phyloP scores from a whole-genome alignment of 2,329 filamentous ascomycete species.

The Monilinia vaccinii-corymbosi region DNA sequence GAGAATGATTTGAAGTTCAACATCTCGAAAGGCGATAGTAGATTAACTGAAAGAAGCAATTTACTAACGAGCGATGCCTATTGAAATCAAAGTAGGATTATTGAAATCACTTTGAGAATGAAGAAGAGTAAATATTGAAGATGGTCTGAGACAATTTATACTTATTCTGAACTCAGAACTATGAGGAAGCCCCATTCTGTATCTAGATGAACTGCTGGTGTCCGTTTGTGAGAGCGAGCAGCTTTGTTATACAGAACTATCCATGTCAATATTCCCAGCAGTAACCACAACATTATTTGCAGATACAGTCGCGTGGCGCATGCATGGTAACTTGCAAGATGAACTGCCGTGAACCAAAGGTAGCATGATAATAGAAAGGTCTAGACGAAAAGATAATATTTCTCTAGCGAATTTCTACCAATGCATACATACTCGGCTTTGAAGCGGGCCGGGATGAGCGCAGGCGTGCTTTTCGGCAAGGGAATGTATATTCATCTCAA shows the following conservation, averaged over 20 bases:
- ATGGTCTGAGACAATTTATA: neutral
- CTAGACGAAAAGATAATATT: neutral
- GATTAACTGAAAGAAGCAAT: neutral
- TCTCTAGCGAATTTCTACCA: neutral
- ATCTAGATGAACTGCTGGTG: neutral
- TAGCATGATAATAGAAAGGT: neutral
- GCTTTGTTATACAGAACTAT: neutral
- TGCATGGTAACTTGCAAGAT: neutral
- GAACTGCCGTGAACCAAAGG: neutral
- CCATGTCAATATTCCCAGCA: neutral
- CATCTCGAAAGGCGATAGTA: constrained; percentile 11
- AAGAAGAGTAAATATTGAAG: neutral
- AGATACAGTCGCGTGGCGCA: neutral
- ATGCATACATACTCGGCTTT: neutral
- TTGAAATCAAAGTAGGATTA: neutral
- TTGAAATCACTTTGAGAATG: neutral
- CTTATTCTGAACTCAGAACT: neutral
- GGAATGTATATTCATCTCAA: neutral
- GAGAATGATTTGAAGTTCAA: constrained; percentile 15
- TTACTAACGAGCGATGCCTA: neutral
- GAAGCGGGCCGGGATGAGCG: neutral
- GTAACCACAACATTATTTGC: neutral
- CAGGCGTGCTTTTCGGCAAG: neutral
- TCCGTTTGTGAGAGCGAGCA: neutral
- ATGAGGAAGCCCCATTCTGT: neutral